These are phyloP conservation scores for Penicillium sp. DNA, from an alignment of 2,329 filamentous ascomycete genomes.

Conservation along the genomic window DNA sequence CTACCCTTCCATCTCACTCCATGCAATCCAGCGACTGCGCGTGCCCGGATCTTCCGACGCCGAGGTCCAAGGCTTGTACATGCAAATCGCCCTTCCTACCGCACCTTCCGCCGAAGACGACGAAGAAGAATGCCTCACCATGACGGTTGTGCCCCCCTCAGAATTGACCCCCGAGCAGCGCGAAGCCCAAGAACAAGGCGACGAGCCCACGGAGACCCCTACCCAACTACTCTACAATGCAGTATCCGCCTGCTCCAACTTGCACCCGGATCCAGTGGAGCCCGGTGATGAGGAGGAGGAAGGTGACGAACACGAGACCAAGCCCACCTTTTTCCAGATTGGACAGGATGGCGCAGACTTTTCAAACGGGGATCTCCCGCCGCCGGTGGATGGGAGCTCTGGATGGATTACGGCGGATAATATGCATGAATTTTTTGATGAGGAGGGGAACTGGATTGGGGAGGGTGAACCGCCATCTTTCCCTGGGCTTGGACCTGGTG, in stretches of 20 bases:
- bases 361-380: slow-evolving; percentile 37
- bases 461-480: slow-evolving; percentile 37
- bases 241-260: slow-evolving; percentile 44
- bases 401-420: slow-evolving; percentile 78
- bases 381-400: slow-evolving; percentile 44
- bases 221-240: slow-evolving; percentile 41
- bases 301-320: slow-evolving; percentile 25
- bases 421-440: slow-evolving; percentile 75
- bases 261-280: slow-evolving; percentile 42
- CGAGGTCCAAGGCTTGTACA: slow-evolving; percentile 42
- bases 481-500: slow-evolving; percentile 48
- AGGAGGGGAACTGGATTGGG: slow-evolving; percentile 70
- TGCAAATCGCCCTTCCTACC: slow-evolving; percentile 39
- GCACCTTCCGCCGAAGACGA: slow-evolving; percentile 27
- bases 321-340: slow-evolving; percentile 29
- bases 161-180: slow-evolving; percentile 17
- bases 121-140: slow-evolving; percentile 38
- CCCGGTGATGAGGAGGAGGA: slow-evolving; percentile 34
- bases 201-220: slow-evolving; percentile 34
- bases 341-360: slow-evolving; percentile 31
- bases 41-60: slow-evolving; percentile 24
- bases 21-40: slow-evolving; percentile 43
- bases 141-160: slow-evolving; percentile 40
- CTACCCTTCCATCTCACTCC: slow-evolving; percentile 45
- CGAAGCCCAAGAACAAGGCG: slow-evolving; percentile 18